Conservation (phyloP, 345 rosid species). For the Corchorus capsularis region DNA sequence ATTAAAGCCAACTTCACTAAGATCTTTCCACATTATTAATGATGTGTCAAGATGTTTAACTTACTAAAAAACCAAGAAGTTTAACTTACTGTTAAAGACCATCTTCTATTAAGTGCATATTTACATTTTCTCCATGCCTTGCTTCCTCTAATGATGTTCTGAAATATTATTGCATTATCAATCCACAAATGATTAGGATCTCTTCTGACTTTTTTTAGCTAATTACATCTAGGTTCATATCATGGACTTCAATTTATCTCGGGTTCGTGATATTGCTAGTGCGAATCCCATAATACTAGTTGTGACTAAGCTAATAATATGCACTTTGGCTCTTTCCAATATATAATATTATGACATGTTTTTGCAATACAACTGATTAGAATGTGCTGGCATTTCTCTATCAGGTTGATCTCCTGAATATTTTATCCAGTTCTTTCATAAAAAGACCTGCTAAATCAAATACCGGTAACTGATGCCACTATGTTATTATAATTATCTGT, state of each 20-base stretch:
- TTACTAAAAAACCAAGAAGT: too few relatives aligned
- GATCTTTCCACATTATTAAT: neutral
- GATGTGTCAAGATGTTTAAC: neutral
- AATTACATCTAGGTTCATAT: conserved; percentile 71
- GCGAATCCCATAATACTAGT: conserved; percentile 90
- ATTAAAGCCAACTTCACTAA: too few relatives aligned
- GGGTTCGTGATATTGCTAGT: conserved; percentile 87
- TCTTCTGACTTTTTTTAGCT: conserved; percentile 17
- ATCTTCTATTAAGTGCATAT: neutral
- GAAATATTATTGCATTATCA: neutral
- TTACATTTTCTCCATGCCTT: too few relatives aligned
- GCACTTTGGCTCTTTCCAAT: conserved; percentile 6
- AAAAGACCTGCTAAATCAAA: too few relatives aligned
- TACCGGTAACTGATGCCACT: too few relatives aligned
- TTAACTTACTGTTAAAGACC: neutral
- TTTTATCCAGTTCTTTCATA: too few relatives aligned
- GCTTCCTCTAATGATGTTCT: neutral
- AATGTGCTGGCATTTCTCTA: conserved; percentile 20
- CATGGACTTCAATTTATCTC: conserved; percentile 91
- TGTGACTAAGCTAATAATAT: conserved; percentile 68
- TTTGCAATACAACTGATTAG: conserved; percentile 8
- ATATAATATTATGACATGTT: conserved; percentile 8
- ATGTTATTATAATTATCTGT: too few relatives aligned
- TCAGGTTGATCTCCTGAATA: conserved; percentile 91
- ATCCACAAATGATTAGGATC: neutral